phyloP scores from a whole-genome alignment of 768 basidiomycete genomes.

The Hemileccinum rubropunctum region DNA sequence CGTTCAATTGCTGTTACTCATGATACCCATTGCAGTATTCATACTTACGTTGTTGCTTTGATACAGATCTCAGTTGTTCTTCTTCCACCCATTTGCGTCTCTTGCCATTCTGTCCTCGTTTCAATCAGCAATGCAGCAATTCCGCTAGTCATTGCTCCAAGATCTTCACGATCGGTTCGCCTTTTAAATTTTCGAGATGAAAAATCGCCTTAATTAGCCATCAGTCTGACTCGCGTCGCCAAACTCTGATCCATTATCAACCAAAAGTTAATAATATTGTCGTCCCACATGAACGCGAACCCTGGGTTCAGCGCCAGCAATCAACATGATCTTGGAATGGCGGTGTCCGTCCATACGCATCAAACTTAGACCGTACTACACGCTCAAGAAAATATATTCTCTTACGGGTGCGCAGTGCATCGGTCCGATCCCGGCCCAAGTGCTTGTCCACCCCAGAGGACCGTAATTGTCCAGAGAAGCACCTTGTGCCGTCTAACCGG shows the following conservation, averaged over 20 bases:
- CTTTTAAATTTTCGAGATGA: constrained; percentile 7
- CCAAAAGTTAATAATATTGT: not conserved
- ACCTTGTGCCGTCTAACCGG: no score
- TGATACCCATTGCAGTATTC: not conserved
- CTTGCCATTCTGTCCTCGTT: not conserved
- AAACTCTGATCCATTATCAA: not conserved
- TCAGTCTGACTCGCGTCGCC: not conserved
- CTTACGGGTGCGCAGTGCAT: not conserved
- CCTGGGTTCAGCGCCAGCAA: not conserved
- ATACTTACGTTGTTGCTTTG: constrained; percentile 3
- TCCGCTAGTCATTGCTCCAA: not conserved
- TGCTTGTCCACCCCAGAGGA: not conserved
- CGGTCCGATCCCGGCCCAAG: not conserved
- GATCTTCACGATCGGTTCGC: constrained; percentile 14
- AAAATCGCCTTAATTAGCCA: constrained; percentile 13
- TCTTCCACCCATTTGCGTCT: not conserved
- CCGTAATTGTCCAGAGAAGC: not conserved
- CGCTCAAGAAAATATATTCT: not conserved
- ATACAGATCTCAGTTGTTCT: not conserved
- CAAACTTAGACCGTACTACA: not conserved
- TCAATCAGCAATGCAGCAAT: not conserved
- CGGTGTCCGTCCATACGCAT: not conserved
- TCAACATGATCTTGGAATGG: not conserved
- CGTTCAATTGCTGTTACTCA: not conserved
- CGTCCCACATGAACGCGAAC: constrained; percentile 2